Base-by-base conservation (phyloP, 139 green algal species). In the Chlorella sp. region DNA sequence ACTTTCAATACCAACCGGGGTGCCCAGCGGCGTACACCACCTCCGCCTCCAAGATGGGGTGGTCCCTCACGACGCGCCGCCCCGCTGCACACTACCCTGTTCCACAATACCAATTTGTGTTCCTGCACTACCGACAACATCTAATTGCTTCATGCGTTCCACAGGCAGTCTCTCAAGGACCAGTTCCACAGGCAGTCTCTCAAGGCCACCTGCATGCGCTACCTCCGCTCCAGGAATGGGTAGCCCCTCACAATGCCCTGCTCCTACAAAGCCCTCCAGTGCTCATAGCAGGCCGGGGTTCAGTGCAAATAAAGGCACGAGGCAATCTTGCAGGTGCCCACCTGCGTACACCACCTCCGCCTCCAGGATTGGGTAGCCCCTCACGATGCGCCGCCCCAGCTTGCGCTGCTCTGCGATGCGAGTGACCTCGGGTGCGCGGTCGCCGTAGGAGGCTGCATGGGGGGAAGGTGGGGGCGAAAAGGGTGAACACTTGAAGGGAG, bases 301-400 rank as follows among this genome's bases (percentile, higher is more conserved):
- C 64, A 71, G 48, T 57, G 48, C 64, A 9, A 71, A 14, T 30
- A 71, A 28, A 34, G 68, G 71, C 71, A 78, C 32, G 21, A 9
- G 26, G 2, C 11, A 19, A 15, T 21, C 68, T 16, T 28, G 5
- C 73, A 80, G 15, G 22, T 3, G 19, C 86, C 1, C 18, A 90
- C 86, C 79, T 28, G 91, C 91, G 66, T 96, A 96, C 34, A 95
- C 42, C 37, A 99, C 98, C 95, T 99, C 98, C 11, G 98, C 98
- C 93, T 99, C 97, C 19, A 99, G 88, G 61, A 97, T 92, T 16
- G 98, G 97, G 90, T 99, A 97, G 3, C 97, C 96, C 12, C 94
- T 92, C 60, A 97, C 96, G 39, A 99, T 95, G 53, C 94, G 94
- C 86, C 91, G 85, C 16, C 94, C 95, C 87, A 99, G 94, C 75